A percentile compares a stretch with the other conserved stretches of the same genome.
Evolutionary conservation across 2,329 filamentous ascomycete species (phyloP).

Genomic region (Pseudogymnoascus sp.): DNA sequence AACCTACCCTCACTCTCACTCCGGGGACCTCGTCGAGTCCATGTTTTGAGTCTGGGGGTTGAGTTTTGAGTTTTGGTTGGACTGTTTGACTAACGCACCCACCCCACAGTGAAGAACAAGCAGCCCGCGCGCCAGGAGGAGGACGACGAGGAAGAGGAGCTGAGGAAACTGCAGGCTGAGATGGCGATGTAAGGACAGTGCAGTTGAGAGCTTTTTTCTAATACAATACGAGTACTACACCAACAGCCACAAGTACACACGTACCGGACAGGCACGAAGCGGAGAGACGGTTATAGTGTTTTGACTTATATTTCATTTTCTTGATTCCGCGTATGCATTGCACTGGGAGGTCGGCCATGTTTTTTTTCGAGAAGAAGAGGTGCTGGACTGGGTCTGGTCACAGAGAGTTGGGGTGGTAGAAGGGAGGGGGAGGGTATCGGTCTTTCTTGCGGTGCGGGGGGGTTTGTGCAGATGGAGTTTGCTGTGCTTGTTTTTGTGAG

Average conservation of each 20-base stretch:
- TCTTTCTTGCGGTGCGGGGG: background rate
- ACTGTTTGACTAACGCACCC: background rate
- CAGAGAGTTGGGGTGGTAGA: background rate
- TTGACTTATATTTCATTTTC: background rate
- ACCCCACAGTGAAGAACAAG: slow-evolving; percentile 43
- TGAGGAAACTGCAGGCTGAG: slow-evolving; percentile 86
- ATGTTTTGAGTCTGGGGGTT: too few relatives aligned
- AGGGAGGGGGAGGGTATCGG: background rate
- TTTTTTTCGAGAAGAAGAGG: background rate
- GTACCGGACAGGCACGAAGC: too few relatives aligned
- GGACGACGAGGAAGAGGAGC: slow-evolving; percentile 92
- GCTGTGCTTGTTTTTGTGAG: background rate
- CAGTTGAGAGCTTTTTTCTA: background rate
- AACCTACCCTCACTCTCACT: too few relatives aligned
- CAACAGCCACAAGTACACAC: background rate
- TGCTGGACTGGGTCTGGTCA: background rate
- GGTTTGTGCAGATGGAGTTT: background rate
- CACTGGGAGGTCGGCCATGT: background rate
- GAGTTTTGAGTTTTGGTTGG: too few relatives aligned
- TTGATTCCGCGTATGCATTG: background rate
- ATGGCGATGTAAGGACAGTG: slow-evolving; percentile 72
- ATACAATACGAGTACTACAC: background rate
- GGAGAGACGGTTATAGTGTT: background rate
- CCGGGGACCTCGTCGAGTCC: too few relatives aligned
- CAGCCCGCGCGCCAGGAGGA: slow-evolving; percentile 50